phyloP scores from a whole-genome alignment of 192 early-diverging fungal genomes.

The Fimicolochytrium jonesii region DNA sequence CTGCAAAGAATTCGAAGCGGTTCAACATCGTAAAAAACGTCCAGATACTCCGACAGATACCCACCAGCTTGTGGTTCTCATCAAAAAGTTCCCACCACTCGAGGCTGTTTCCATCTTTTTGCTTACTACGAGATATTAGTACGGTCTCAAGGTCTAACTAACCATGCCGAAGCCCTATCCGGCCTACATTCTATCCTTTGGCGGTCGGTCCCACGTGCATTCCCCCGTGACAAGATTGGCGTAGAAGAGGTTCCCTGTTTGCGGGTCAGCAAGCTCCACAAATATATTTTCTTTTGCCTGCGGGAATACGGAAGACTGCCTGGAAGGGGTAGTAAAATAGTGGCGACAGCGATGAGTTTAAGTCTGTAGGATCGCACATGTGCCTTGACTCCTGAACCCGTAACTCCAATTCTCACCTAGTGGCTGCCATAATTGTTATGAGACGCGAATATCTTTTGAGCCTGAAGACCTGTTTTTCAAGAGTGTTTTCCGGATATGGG shows the following conservation, averaged over 20 bases:
- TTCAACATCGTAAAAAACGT: neutral
- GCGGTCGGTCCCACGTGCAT: constrained; percentile 67
- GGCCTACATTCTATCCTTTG: constrained; percentile 63
- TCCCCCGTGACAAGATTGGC: constrained; percentile 69
- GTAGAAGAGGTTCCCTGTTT: constrained; percentile 50
- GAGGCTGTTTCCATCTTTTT: constrained; percentile 64
- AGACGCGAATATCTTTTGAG: too few species aligned
- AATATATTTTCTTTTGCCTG: constrained; percentile 13
- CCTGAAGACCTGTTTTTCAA: too few species aligned
- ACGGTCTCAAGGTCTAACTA: neutral
- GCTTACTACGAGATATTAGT: too few species aligned
- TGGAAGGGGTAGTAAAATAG: too few species aligned
- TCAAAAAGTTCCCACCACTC: constrained; percentile 99
- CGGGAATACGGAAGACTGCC: too few species aligned
- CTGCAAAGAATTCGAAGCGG: constrained; percentile 7
- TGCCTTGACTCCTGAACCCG: too few species aligned
- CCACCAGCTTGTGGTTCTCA: constrained; percentile 66
- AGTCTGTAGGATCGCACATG: too few species aligned
- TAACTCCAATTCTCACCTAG: too few species aligned
- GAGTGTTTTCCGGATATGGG: too few species aligned
- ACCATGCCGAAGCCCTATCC: neutral
- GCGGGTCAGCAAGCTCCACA: constrained; percentile 45
- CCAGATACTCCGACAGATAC: neutral
- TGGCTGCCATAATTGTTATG: too few species aligned
- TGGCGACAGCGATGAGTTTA: too few species aligned